phyloP scores from a whole-genome alignment of 192 early-diverging fungal genomes.

The Linnemannia elongata region DNA sequence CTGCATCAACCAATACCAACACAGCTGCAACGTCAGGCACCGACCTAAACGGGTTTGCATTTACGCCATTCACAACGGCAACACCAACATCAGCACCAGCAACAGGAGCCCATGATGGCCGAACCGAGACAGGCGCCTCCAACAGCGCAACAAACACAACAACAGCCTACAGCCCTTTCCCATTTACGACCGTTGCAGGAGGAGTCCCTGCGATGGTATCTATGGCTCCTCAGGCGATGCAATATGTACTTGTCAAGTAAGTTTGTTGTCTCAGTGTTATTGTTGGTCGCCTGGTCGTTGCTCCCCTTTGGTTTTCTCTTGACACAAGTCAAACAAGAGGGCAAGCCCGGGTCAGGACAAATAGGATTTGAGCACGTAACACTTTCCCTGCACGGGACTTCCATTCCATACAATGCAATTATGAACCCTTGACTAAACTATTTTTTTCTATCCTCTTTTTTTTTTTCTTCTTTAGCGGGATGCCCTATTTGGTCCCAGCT shows the following conservation, averaged over 20 bases:
- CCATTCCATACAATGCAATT: not conserved
- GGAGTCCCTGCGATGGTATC: not conserved
- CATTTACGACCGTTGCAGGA: not conserved
- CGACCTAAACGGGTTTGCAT: not conserved
- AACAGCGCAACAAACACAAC: not conserved
- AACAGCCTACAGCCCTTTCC: not conserved
- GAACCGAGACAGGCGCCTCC: slow-evolving; percentile 4
- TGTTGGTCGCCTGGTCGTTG: not conserved
- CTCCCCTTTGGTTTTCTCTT: not conserved
- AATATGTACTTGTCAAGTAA: slow-evolving; percentile 53
- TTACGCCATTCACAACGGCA: not conserved
- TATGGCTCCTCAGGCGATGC: slow-evolving; percentile 20
- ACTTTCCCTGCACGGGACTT: slow-evolving; percentile 3
- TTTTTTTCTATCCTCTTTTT: not conserved
- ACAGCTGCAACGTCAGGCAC: slow-evolving; percentile 1
- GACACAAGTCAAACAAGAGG: not conserved
- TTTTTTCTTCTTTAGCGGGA: slow-evolving; percentile 38
- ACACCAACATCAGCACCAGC: not conserved
- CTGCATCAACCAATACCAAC: not conserved
- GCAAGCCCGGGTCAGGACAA: slow-evolving; percentile 20
- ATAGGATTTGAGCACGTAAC: slow-evolving; percentile 54
- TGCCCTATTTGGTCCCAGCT: slow-evolving; percentile 58
- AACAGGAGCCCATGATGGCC: not conserved
- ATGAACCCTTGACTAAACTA: slow-evolving; percentile 2
- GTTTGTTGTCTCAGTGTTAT: slow-evolving; percentile 9